Conservation (phyloP, 2,329 filamentous ascomycete species). For the Pyrenophora seminiperda region DNA sequence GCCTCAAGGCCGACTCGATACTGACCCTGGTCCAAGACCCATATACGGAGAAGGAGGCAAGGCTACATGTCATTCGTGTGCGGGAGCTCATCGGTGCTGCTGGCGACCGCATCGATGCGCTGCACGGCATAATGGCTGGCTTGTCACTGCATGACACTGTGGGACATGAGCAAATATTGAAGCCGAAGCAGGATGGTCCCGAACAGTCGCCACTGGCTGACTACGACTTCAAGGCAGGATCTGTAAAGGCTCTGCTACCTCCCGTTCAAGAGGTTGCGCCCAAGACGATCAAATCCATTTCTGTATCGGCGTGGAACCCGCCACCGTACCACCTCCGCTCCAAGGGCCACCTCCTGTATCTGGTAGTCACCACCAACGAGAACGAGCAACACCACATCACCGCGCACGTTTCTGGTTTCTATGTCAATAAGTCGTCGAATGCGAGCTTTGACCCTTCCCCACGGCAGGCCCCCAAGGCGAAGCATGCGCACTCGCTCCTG, state of each 20-base stretch:
- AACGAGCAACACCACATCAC: constrained; percentile 95
- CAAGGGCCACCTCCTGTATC: constrained; percentile 89
- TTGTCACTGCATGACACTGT: constrained; percentile 86
- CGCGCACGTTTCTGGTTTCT: constrained; percentile 92
- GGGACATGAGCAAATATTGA: constrained; percentile 49
- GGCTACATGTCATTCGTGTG: constrained; percentile 89
- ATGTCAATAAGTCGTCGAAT: constrained; percentile 94
- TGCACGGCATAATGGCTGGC: constrained; percentile 85
- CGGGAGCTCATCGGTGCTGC: constrained; percentile 92
- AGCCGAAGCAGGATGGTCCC: constrained; percentile 37
- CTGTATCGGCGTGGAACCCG: constrained; percentile 94
- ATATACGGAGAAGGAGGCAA: constrained; percentile 97
- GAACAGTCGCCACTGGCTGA: constrained; percentile 58
- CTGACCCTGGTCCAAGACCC: constrained; percentile 87
- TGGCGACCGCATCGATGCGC: constrained; percentile 82
- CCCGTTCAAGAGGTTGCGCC: constrained; percentile 68
- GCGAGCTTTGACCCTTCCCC: constrained; percentile 92
- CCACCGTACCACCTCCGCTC: constrained; percentile 89
- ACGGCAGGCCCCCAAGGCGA: constrained; percentile 75
- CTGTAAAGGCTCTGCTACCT: constrained; percentile 74
- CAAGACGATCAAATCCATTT: constrained; percentile 88
- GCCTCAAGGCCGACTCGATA: constrained; percentile 75
- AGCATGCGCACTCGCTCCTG: constrained; percentile 83
- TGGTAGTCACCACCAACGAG: constrained; percentile 87
- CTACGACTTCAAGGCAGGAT: constrained; percentile 77